A percentile compares a stretch with the other conserved stretches of the same genome.
Evolutionary conservation across 2,329 filamentous ascomycete genomes (phyloP).

Genomic region (Geosmithia morbida): DNA sequence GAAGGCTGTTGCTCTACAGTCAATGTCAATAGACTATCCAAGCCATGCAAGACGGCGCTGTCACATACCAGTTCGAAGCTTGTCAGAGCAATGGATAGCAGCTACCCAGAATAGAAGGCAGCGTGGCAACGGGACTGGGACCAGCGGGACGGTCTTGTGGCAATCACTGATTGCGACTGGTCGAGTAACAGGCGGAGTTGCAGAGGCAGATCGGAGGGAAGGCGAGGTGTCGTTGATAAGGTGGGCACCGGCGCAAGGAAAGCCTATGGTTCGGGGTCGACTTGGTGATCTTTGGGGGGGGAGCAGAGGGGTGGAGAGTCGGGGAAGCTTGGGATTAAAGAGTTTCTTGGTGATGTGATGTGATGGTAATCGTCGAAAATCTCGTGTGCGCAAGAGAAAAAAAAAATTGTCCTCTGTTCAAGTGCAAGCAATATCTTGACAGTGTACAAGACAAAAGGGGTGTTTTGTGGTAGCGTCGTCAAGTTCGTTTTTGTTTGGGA

Average conservation of each 20-base stretch:
- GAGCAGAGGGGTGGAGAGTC: no score
- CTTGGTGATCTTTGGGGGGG: no score
- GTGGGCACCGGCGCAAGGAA: conserved; percentile 18
- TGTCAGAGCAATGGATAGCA: conserved; percentile 7
- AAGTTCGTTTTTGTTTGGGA: no score
- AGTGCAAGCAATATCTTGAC: no score
- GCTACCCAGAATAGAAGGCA: conserved; percentile 5
- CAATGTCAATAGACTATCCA: background rate
- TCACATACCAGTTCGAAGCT: background rate
- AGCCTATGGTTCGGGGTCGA: conserved; percentile 4
- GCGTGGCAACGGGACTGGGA: conserved; percentile 4
- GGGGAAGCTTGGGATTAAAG: no score
- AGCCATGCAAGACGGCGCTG: background rate
- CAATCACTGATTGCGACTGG: conserved; percentile 19
- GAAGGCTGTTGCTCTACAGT: background rate
- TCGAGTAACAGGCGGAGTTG: background rate
- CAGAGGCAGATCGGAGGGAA: conserved; percentile 2
- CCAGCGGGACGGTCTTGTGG: conserved; percentile 16
- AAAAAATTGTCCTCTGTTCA: no score
- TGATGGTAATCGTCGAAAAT: no score
- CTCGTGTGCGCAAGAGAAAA: no score
- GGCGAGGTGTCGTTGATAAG: conserved; percentile 9
- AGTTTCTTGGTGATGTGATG: no score
- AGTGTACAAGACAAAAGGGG: no score
- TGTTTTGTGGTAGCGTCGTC: no score